Percentiles rank a stretch among this genome's conserved stretches.
Conservation (phyloP, 2,329 filamentous ascomycete genomes). For the Hymenoscyphus fraxineus region DNA sequence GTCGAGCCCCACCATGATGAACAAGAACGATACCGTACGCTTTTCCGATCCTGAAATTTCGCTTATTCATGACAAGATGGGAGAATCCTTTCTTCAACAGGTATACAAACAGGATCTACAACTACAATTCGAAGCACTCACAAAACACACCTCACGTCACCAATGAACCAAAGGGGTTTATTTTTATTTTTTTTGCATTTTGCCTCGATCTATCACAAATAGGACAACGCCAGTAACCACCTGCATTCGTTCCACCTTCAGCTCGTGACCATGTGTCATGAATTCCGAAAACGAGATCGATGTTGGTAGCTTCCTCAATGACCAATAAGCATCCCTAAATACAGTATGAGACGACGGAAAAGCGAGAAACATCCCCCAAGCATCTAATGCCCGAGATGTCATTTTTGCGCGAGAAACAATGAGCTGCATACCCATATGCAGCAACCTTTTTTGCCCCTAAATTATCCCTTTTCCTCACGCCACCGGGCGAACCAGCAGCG, state of each 20-base stretch:
- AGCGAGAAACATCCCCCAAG: conserved; percentile 32
- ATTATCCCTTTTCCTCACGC: conserved; percentile 33
- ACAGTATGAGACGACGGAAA: conserved; percentile 31
- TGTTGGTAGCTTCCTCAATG: conserved; percentile 27
- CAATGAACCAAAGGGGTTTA: neutral
- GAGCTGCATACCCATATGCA: conserved; percentile 27
- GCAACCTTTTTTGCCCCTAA: conserved; percentile 34
- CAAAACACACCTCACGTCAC: neutral
- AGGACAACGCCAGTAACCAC: conserved; percentile 22
- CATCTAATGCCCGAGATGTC: conserved; percentile 33
- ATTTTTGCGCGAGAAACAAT: conserved; percentile 29
- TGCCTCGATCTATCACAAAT: conserved; percentile 30
- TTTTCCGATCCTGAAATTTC: no score
- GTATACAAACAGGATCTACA: neutral
- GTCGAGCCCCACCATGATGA: no score
- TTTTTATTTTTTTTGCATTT: conserved; percentile 26
- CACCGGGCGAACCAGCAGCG: conserved; percentile 36
- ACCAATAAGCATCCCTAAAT: conserved; percentile 32
- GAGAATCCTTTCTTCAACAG: no score
- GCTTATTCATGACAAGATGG: no score
- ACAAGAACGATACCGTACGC: no score
- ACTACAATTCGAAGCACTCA: neutral
- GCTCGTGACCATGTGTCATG: conserved; percentile 17
- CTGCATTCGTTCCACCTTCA: conserved; percentile 20
- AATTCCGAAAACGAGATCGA: conserved; percentile 25